These are phyloP conservation scores for Adenanthera pavonina DNA, from an alignment of 306 rosid species.

Conservation along the genomic window DNA sequence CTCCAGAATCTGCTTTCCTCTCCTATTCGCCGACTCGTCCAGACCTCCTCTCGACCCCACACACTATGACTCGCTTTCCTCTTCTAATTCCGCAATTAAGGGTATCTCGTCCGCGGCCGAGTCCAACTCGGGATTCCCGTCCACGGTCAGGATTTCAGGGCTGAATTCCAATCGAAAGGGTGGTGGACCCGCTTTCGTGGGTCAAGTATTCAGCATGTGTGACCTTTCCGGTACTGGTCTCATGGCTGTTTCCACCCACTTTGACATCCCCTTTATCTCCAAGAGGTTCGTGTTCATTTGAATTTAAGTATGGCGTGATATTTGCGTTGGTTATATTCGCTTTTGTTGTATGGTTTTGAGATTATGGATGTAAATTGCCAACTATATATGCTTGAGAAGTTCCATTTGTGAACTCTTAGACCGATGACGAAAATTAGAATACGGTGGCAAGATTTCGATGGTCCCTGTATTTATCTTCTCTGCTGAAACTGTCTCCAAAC, in stretches of 20 bases:
- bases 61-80: constrained; percentile 47
- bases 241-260: constrained; percentile 95
- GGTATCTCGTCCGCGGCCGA: constrained; percentile 46
- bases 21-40: constrained; percentile 47
- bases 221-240: constrained; percentile 98
- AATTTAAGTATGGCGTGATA: background rate
- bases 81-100: constrained; percentile 55
- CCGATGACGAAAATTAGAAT: background rate
- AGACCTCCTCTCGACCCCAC: constrained; percentile 48
- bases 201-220: constrained; percentile 98
- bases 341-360: background rate
- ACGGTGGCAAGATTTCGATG: background rate
- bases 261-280: constrained; percentile 85
- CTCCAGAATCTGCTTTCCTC: constrained; percentile 56
- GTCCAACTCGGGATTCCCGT: constrained; percentile 54
- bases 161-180: constrained; percentile 52
- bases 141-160: constrained; percentile 57
- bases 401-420: background rate
- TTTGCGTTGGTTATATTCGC: background rate
- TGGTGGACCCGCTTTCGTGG: constrained; percentile 94
- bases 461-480: background rate
- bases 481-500: background rate
- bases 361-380: background rate
- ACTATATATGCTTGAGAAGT: background rate
- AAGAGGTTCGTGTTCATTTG: constrained; percentile 58